These are phyloP conservation scores for Chlamydomonas asymmetrica DNA, from an alignment of 139 green algal species.

Conservation along the genomic window DNA sequence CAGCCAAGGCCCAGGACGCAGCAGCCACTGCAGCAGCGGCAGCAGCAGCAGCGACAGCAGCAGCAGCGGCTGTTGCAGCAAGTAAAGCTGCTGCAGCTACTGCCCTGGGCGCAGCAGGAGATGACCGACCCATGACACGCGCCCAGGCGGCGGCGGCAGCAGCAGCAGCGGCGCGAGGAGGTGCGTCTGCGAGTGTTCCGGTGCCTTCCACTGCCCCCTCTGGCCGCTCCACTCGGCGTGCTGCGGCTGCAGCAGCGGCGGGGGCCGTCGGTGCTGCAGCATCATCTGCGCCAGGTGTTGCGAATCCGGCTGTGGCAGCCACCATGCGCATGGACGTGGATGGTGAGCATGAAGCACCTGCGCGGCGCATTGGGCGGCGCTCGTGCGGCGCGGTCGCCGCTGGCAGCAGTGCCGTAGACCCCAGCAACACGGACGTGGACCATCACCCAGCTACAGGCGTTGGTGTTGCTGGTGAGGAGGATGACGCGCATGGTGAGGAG, in stretches of 20 bases:
- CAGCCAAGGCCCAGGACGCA: not conserved
- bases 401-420: no score
- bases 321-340: no score
- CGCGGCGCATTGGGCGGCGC: no score
- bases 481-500: constrained; percentile 32
- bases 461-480: constrained; percentile 5
- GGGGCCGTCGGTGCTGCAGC: no score
- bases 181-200: no score
- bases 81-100: constrained; percentile 19
- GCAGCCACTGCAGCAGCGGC: constrained; percentile 3
- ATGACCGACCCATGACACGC: not conserved
- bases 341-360: no score
- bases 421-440: no score
- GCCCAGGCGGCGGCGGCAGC: constrained; percentile 16
- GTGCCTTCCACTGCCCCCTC: constrained; percentile 12
- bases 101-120: not conserved
- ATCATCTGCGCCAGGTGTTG: no score
- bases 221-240: no score
- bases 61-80: not conserved
- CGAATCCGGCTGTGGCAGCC: no score
- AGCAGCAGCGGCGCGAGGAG: constrained; percentile 1
- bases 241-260: no score
- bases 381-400: no score
- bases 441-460: constrained; percentile 6
- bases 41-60: not conserved